Evolutionary conservation across 768 basidiomycete species (phyloP), one percentile per base, ranked within the genome.

Genomic region (Lentinula lateritia): DNA sequence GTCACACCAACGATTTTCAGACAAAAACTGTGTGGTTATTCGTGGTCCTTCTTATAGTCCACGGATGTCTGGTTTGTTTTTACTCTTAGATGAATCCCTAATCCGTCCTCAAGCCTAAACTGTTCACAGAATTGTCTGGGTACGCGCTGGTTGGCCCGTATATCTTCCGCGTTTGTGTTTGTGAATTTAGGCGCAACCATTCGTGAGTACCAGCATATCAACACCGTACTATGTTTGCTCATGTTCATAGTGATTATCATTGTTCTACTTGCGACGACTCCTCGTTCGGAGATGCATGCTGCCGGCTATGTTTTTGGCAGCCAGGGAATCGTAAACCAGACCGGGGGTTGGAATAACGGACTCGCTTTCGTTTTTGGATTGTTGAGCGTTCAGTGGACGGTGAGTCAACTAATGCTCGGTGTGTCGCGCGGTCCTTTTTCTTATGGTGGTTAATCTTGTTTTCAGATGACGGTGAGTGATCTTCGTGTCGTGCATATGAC

Each of bases 331-430:
- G 74, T 85, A 52, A 96, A 96, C 71, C 83, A 86, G 66, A 88
- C 92, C 0, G 90, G 91, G 34, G 92, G 88, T 62, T 87, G 85
- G 82, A 87, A 85, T 65, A 83, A 80, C 43, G 93, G 93, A 0
- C 76, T 95, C 48, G 87, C 92, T 0, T 93, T 94, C 76, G 75
- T 93, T 20, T 88, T 96, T 65, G 93, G 93, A 28, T 73, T 95
- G 55, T 78, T 95, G 34, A 89, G 87, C 61, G 93, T 95, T 20
- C 92, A 93, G 70, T 93, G 92, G 90, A 92, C 90, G 65, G 87
- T 91, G 66, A 38, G 87, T 39, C 0, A 3, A 6, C 28, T 28
- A 28, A 28, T 3, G 28, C 28, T 38, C 15, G 38, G 15, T 50
- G 5, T 75, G 12, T 61, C 32, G 36, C 18, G 20, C 46, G 15